Conservation (phyloP, 2,329 filamentous ascomycete species). For the Paecilomyces sp. region DNA sequence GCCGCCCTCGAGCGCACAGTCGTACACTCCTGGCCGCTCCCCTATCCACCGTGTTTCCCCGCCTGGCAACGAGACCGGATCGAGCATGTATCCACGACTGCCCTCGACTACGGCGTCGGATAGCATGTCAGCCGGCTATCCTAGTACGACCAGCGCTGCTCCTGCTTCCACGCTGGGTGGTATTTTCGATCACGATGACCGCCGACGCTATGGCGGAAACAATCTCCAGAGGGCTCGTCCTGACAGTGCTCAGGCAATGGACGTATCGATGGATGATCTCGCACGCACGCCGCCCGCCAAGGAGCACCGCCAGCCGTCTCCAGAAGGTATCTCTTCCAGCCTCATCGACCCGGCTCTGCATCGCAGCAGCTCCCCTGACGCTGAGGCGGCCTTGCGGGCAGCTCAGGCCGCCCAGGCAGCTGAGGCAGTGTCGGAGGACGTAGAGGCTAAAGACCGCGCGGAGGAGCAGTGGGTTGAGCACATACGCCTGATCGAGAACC, state of each 20-base stretch:
- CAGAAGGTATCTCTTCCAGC: constrained; percentile 25
- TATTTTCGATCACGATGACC: constrained; percentile 53
- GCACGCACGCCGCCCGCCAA: constrained; percentile 28
- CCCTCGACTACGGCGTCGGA: constrained; percentile 54
- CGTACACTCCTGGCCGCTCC: constrained; percentile 57
- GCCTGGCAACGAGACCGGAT: constrained; percentile 36
- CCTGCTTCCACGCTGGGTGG: constrained; percentile 54
- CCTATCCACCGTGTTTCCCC: constrained; percentile 49
- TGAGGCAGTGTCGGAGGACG: constrained; percentile 7
- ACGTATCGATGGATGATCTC: constrained; percentile 29
- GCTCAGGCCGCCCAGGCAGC: constrained; percentile 21
- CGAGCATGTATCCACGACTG: constrained; percentile 56
- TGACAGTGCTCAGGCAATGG: constrained; percentile 24
- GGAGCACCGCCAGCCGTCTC: constrained; percentile 8
- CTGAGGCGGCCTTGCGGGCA: constrained; percentile 26
- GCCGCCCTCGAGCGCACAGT: constrained; percentile 55
- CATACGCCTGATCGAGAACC: constrained; percentile 55
- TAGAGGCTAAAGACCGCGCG: constrained; percentile 30
- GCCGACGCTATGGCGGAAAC: constrained; percentile 55
- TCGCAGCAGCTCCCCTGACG: constrained; percentile 19
- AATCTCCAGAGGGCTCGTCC: constrained; percentile 50
- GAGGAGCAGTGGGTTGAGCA: constrained; percentile 58
- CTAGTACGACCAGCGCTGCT: constrained; percentile 47
- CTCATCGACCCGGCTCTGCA: constrained; percentile 38
- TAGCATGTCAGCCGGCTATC: constrained; percentile 45